Conservation (phyloP, 768 basidiomycete genomes). For the Boletellus emodensis region DNA sequence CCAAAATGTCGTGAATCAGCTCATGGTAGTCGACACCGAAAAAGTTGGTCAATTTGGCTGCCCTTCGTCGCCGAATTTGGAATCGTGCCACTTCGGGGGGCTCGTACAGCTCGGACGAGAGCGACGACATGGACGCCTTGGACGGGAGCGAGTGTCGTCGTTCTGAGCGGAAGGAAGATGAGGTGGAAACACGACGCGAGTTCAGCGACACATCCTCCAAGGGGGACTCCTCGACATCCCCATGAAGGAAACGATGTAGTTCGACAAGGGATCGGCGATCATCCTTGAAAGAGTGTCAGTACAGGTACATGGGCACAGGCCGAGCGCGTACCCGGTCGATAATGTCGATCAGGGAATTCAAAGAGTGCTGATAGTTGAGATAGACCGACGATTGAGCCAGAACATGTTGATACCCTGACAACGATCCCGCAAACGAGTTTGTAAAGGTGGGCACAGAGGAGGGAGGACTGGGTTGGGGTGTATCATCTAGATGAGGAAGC, state of each 20-base stretch:
- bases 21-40: conserved; percentile 85
- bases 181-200: conserved; percentile 29
- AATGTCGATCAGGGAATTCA: conserved; percentile 78
- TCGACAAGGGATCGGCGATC: conserved; percentile 71
- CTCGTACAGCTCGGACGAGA: conserved; percentile 47
- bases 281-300: conserved; percentile 44
- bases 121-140: conserved; percentile 56
- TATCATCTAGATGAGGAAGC: conserved; percentile 33
- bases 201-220: conserved; percentile 16
- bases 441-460: conserved; percentile 19
- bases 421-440: conserved; percentile 16
- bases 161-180: conserved; percentile 48
- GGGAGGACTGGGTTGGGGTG: conserved; percentile 17
- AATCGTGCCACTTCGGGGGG: conserved; percentile 45
- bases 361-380: conserved; percentile 73
- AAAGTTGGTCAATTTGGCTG: conserved; percentile 82
- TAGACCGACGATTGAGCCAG: conserved; percentile 51
- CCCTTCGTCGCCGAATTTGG: conserved; percentile 66
- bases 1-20: conserved; percentile 70
- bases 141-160: conserved; percentile 70
- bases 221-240: conserved; percentile 18
- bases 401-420: conserved; percentile 16
- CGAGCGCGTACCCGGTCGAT: conserved; percentile 61
- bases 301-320: not conserved
- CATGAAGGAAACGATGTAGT: conserved; percentile 64